Evolutionary conservation across 2,329 filamentous ascomycete genomes (phyloP).

Genomic region (Neonectria hederae): DNA sequence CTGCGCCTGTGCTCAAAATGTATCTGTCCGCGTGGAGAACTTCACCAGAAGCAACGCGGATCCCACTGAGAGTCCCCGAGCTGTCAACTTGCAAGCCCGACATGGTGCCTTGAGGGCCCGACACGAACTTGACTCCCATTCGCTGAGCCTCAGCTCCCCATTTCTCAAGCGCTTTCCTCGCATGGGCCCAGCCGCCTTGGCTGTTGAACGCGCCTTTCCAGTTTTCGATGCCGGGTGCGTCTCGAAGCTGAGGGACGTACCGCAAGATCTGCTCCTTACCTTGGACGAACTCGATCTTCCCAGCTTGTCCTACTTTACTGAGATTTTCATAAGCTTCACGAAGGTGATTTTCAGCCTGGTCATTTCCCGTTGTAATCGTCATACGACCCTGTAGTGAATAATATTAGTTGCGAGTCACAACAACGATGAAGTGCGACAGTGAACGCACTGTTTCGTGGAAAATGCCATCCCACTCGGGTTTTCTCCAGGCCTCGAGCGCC

Average conservation of each 20-base stretch:
- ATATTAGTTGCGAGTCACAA: not conserved
- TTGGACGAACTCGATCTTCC: conserved; percentile 10
- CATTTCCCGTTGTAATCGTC: conserved; percentile 15
- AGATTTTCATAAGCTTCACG: conserved; percentile 18
- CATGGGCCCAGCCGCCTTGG: conserved; percentile 24
- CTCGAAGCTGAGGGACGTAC: conserved; percentile 17
- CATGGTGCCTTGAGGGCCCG: conserved; percentile 19
- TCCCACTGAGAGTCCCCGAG: conserved; percentile 5
- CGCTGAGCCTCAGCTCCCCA: conserved; percentile 18
- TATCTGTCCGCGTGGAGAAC: conserved; percentile 19
- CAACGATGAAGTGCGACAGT: not conserved
- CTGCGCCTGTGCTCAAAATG: conserved; percentile 22
- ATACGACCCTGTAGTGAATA: conserved; percentile 19
- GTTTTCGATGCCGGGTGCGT: conserved; percentile 7
- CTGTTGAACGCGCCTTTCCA: conserved; percentile 26
- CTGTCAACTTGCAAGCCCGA: conserved; percentile 1
- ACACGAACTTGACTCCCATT: conserved; percentile 20
- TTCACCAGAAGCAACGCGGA: conserved; percentile 16
- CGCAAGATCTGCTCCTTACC: conserved; percentile 18
- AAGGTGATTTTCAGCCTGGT: conserved; percentile 16
- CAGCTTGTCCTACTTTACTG: conserved; percentile 3
- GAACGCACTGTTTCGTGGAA: conserved; percentile 24
- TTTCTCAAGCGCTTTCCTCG: conserved; percentile 23
- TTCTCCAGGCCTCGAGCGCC: conserved; percentile 23
- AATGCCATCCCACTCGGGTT: conserved; percentile 24